Evolutionary conservation across 192 early-diverging fungal genomes (phyloP).

Genomic region (Backusella circina): DNA sequence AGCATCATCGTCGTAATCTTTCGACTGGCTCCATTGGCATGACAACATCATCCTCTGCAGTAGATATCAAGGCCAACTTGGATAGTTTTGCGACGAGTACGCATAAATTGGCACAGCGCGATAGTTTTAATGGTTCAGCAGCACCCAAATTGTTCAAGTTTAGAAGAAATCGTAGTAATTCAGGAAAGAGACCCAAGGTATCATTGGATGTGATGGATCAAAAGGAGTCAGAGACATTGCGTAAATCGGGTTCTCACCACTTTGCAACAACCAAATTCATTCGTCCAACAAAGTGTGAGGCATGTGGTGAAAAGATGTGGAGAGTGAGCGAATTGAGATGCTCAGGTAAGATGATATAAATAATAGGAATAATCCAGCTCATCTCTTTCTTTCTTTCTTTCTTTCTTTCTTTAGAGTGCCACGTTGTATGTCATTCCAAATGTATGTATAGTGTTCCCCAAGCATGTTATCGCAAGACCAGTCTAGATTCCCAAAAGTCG

Average conservation of each 20-base stretch:
- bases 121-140: constrained; percentile 36
- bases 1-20: not conserved
- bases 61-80: not conserved
- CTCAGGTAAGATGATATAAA: constrained; percentile 33
- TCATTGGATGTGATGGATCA: not conserved
- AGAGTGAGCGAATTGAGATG: constrained; percentile 44
- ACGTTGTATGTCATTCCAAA: constrained; percentile 38
- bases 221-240: constrained; percentile 1
- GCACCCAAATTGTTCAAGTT: constrained; percentile 55
- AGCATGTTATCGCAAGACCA: constrained; percentile 20
- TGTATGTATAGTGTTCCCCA: constrained; percentile 30
- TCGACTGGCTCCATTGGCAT: constrained; percentile 4
- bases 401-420: constrained; percentile 37
- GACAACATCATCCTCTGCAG: not conserved
- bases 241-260: constrained; percentile 13
- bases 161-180: constrained; percentile 44
- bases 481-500: not conserved
- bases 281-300: constrained; percentile 43
- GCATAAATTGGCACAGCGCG: constrained; percentile 27
- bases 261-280: constrained; percentile 30
- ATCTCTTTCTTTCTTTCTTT: no score
- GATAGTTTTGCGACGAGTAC: not conserved
- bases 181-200: constrained; percentile 15
- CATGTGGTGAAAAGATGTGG: constrained; percentile 52
- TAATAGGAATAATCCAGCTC: no score